Evolutionary conservation across 176 grass and related monocot genomes (phyloP).

Genomic region (Saccharum spontaneum): DNA sequence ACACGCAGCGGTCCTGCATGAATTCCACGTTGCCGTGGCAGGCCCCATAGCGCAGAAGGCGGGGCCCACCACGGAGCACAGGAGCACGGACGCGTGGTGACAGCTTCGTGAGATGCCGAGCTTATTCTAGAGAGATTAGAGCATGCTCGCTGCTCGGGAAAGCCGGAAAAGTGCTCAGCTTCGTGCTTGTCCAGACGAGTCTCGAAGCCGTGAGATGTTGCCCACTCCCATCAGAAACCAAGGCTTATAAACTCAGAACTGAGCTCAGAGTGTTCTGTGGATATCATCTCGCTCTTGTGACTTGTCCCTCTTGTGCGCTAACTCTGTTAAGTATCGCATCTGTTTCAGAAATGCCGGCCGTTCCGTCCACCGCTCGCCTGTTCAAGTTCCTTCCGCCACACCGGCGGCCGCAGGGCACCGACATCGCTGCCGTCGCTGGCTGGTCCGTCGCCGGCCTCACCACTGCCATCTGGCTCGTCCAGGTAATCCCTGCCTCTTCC

Average conservation of each 20-base stretch:
- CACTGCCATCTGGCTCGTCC: conserved; percentile 48
- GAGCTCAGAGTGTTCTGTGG: background rate
- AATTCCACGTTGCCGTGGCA: too few species aligned
- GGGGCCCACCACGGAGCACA: too few species aligned
- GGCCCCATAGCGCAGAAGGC: too few species aligned
- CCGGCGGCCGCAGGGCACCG: conserved; percentile 28
- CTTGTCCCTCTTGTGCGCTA: background rate
- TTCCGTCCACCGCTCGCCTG: background rate
- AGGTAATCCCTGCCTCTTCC: background rate
- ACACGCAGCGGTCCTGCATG: too few species aligned
- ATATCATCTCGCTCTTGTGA: too few species aligned
- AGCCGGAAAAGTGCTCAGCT: background rate
- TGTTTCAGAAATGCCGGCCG: background rate
- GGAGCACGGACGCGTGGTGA: too few species aligned
- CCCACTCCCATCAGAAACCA: too few species aligned
- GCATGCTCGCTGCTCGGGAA: background rate
- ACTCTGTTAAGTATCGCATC: background rate
- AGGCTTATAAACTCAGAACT: background rate
- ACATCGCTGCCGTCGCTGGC: conserved; percentile 24
- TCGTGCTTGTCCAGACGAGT: background rate
- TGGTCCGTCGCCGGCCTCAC: conserved; percentile 41
- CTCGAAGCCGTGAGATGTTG: background rate
- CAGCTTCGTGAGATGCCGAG: background rate
- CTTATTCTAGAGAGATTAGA: conserved; percentile 11
- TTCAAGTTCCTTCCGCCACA: conserved; percentile 42